Conservation (phyloP, 192 early-diverging fungal species). For the Rhizophagus clarus region DNA sequence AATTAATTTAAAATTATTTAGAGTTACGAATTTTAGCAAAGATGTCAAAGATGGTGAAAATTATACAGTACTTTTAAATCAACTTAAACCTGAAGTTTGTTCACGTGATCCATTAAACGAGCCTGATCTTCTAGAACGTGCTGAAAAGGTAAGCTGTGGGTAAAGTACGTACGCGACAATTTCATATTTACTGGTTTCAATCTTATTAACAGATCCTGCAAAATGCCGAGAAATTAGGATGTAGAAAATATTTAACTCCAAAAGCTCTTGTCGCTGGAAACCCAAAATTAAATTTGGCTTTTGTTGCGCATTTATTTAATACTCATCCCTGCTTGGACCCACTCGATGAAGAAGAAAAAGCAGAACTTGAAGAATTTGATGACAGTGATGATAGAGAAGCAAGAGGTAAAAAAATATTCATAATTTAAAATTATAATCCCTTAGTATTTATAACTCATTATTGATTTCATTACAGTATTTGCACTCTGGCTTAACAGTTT, state of each 20-base stretch:
- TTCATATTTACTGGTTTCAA: not conserved
- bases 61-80: slow-evolving; percentile 93
- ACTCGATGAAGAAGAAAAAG: slow-evolving; percentile 87
- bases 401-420: slow-evolving; percentile 53
- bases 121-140: slow-evolving; percentile 75
- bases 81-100: slow-evolving; percentile 84
- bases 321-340: slow-evolving; percentile 93
- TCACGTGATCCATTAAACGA: slow-evolving; percentile 79
- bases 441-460: not conserved
- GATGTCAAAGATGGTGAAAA: slow-evolving; percentile 96
- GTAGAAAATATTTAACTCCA: slow-evolving; percentile 92
- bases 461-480: slow-evolving; percentile 64
- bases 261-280: slow-evolving; percentile 95
- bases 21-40: slow-evolving; percentile 86
- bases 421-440: not conserved
- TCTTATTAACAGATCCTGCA: slow-evolving; percentile 62
- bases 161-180: not conserved
- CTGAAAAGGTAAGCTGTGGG: slow-evolving; percentile 63
- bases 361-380: slow-evolving; percentile 86
- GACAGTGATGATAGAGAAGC: slow-evolving; percentile 85
- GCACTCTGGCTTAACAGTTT: slow-evolving; percentile 98
- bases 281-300: slow-evolving; percentile 98
- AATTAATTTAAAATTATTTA: slow-evolving; percentile 25
- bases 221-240: slow-evolving; percentile 91
- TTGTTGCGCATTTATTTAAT: slow-evolving; percentile 98